phyloP scores from a whole-genome alignment of 805 yeast genomes.

The Candida michaelii region DNA sequence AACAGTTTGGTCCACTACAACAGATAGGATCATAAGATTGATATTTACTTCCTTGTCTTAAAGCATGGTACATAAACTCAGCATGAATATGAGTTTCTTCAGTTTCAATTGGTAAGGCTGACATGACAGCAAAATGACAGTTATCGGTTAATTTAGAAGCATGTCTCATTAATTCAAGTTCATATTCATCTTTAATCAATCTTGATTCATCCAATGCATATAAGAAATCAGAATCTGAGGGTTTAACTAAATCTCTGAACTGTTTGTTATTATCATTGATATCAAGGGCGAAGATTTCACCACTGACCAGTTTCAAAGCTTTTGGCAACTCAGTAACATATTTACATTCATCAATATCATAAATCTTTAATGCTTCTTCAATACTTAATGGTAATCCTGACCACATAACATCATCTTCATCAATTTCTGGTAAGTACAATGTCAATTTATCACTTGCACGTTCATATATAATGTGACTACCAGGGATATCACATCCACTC shows the following conservation, averaged over 20 bases:
- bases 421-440: slow-evolving; percentile 79
- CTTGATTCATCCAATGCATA: slow-evolving; percentile 87
- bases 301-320: slow-evolving; percentile 28
- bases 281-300: slow-evolving; percentile 52
- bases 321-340: slow-evolving; percentile 53
- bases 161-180: slow-evolving; percentile 69
- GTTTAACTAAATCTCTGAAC: slow-evolving; percentile 37
- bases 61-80: slow-evolving; percentile 88
- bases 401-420: slow-evolving; percentile 93
- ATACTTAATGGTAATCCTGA: slow-evolving; percentile 78
- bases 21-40: slow-evolving; percentile 95
- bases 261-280: slow-evolving; percentile 44
- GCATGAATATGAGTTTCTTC: slow-evolving; percentile 94
- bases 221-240: slow-evolving; percentile 47
- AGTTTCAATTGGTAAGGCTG: slow-evolving; percentile 81
- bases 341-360: slow-evolving; percentile 80
- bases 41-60: slow-evolving; percentile 88
- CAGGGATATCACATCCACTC: slow-evolving; percentile 80
- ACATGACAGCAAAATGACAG: slow-evolving; percentile 89
- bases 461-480: slow-evolving; percentile 65
- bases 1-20: slow-evolving; percentile 88
- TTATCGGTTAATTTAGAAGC: slow-evolving; percentile 86
- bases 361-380: slow-evolving; percentile 63
- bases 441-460: slow-evolving; percentile 55
- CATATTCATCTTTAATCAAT: slow-evolving; percentile 79